Percentiles rank a stretch among this genome's conserved stretches.
Evolutionary conservation across 1,284 basidiomycete species (phyloP).

Genomic region (Taiwanofungus camphoratus): DNA sequence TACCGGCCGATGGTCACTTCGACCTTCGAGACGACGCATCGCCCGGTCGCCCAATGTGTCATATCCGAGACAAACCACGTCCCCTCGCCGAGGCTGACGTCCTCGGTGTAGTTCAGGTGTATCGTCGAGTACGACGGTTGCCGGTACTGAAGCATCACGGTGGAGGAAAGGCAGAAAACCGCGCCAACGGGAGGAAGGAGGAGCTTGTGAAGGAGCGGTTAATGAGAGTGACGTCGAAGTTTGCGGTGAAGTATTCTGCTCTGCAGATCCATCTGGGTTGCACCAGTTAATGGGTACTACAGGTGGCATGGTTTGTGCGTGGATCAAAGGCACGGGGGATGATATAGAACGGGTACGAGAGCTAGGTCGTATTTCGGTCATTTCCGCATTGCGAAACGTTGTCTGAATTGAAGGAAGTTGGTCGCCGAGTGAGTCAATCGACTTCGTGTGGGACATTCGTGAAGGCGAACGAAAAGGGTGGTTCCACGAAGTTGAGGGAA

Average conservation of each 20-base stretch:
- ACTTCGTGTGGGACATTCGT: background rate
- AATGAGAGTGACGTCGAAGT: constrained; percentile 9
- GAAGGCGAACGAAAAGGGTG: background rate
- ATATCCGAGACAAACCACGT: constrained; percentile 66
- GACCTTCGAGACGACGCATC: constrained; percentile 72
- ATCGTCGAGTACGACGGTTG: constrained; percentile 23
- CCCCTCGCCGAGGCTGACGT: constrained; percentile 41
- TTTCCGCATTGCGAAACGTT: too few relatives aligned
- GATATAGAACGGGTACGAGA: background rate
- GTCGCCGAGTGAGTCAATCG: background rate
- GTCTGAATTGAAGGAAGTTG: too few relatives aligned
- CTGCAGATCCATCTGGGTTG: background rate
- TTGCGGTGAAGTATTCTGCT: constrained; percentile 3
- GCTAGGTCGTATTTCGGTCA: background rate
- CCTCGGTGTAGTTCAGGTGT: constrained; percentile 3
- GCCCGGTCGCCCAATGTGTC: constrained; percentile 68
- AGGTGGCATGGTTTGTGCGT: constrained; percentile 8
- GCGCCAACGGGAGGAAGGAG: constrained; percentile 41
- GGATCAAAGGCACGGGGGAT: constrained; percentile 6
- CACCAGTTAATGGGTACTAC: background rate
- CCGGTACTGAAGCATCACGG: constrained; percentile 23
- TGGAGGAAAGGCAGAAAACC: constrained; percentile 49
- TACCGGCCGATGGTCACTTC: constrained; percentile 76
- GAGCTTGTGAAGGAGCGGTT: constrained; percentile 29
- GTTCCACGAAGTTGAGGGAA: background rate